Base-by-base conservation (phyloP, 768 basidiomycete genomes). In the Leccinum broughii region DNA sequence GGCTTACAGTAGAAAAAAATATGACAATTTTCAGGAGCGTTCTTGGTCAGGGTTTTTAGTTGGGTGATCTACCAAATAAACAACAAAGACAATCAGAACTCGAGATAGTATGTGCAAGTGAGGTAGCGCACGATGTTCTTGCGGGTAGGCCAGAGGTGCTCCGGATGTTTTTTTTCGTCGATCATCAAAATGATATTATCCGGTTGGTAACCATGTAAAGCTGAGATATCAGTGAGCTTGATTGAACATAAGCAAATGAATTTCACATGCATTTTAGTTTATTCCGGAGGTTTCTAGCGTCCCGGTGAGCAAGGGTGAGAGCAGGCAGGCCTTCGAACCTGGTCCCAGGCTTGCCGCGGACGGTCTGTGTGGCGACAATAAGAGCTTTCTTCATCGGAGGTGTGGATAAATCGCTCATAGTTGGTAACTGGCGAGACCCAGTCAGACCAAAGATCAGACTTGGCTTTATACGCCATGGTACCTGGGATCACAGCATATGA, bases 1-100 rank as follows among this genome's bases (percentile, higher is more conserved):
- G 6, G 28, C 80, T 39, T 62, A 85, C 85, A 87, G 46, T 84
- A 83, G 63, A 87, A 83, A 56, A 83, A 78, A 63, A 83, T 81
- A 3, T 71, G 77, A 56, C 83, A 83, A 0, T 79, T 78, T 1
- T 78, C 71, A 17, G 72, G 64, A 4, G 80, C 78, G 37, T 75
- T 78, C 2, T 67, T 62, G 0, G 81, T 80, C 8, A 86, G 68
- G 3, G 68, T 69, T 5, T 75, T 62, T 30, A 85, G 81, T 39
- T 79, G 51, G 8, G 3, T 10, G 3, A 82, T 55, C 83, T 68
- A 13, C 10, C 10, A 28, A n/a, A 34, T 9, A 10, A 13, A 17
- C 20, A 32, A 46, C 17, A 9, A n/a, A n/a, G 8, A 3, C 3
- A 10, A n/a, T 51, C 13, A 56, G 39, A 28, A 2, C 4, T 28